Evolutionary conservation across 1,284 basidiomycete species (phyloP).

Genomic region (Ganoderma resinaceum): DNA sequence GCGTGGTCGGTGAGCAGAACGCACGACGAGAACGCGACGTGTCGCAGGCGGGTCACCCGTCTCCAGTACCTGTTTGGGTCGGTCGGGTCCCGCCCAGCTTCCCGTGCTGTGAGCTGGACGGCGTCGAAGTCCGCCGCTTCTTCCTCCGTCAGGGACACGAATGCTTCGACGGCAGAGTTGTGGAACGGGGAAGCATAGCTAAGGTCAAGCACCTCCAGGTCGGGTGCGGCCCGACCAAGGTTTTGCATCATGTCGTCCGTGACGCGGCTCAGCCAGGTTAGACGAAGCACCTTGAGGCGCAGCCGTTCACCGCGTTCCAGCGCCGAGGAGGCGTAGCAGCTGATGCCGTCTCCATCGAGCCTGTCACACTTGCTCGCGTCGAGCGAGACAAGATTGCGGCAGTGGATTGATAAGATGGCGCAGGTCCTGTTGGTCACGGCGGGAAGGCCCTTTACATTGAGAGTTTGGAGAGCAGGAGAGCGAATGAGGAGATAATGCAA

Average conservation of each 20-base stretch:
- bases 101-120: slow-evolving; percentile 62
- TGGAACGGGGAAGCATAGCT: slow-evolving; percentile 75
- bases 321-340: slow-evolving; percentile 49
- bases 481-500: slow-evolving; percentile 76
- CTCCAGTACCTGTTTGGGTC: slow-evolving; percentile 59
- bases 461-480: slow-evolving; percentile 64
- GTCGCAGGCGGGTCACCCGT: slow-evolving; percentile 76
- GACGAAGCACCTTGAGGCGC: slow-evolving; percentile 61
- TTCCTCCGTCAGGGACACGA: slow-evolving; percentile 63
- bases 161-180: slow-evolving; percentile 77
- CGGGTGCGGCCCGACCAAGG: slow-evolving; percentile 71
- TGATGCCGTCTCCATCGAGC: slow-evolving; percentile 71
- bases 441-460: slow-evolving; percentile 73
- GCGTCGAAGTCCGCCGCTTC: slow-evolving; percentile 41
- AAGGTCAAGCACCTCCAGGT: slow-evolving; percentile 84
- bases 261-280: slow-evolving; percentile 70
- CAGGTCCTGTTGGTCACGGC: slow-evolving; percentile 79
- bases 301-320: slow-evolving; percentile 53
- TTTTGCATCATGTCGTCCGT: slow-evolving; percentile 64
- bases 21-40: slow-evolving; percentile 83
- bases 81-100: slow-evolving; percentile 67
- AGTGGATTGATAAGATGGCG: slow-evolving; percentile 65
- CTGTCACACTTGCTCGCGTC: slow-evolving; percentile 80
- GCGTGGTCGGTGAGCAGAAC: slow-evolving; percentile 75
- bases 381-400: slow-evolving; percentile 62